Evolutionary conservation across 139 green algal genomes (phyloP).

Genomic region (Tetradesmus obliquus): DNA sequence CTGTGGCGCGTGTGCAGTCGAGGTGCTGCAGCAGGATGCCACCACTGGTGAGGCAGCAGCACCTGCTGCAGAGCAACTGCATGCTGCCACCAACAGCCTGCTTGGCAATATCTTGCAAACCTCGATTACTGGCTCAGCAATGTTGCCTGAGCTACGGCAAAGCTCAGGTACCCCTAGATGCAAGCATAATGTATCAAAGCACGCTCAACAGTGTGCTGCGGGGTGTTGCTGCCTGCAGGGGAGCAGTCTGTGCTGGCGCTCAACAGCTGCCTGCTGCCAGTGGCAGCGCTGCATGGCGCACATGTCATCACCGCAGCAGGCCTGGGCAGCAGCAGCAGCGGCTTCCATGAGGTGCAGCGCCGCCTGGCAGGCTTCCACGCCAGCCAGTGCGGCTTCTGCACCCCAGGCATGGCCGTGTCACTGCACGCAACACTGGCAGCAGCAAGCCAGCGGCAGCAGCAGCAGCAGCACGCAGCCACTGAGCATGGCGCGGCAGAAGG

Average conservation of each 20-base stretch:
- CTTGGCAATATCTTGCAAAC: not conserved
- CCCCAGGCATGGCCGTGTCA: constrained; percentile 75
- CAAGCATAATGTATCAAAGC: not conserved
- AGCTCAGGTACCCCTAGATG: not conserved
- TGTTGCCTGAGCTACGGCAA: not conserved
- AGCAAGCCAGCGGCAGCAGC: constrained; percentile 26
- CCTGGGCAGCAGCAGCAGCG: constrained; percentile 43
- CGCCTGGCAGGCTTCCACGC: constrained; percentile 54
- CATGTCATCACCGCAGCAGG: constrained; percentile 74
- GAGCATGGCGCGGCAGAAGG: not conserved
- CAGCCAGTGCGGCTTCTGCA: constrained; percentile 87
- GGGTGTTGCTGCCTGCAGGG: constrained; percentile 25
- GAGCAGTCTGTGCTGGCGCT: constrained; percentile 50
- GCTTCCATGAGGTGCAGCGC: constrained; percentile 10
- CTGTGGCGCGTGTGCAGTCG: constrained; percentile 77
- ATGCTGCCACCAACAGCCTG: not conserved
- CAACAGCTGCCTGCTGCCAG: constrained; percentile 80
- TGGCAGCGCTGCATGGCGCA: constrained; percentile 60
- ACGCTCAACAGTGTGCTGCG: not conserved
- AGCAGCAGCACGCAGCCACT: constrained; percentile 1
- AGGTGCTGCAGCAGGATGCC: constrained; percentile 37
- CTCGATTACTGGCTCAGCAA: too few species aligned
- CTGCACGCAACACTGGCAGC: constrained; percentile 56
- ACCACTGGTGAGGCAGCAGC: constrained; percentile 27
- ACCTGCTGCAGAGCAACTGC: not conserved